Evolutionary conservation across 2,329 filamentous ascomycete genomes (phyloP).

Genomic region (Exophiala dermatitidis): DNA sequence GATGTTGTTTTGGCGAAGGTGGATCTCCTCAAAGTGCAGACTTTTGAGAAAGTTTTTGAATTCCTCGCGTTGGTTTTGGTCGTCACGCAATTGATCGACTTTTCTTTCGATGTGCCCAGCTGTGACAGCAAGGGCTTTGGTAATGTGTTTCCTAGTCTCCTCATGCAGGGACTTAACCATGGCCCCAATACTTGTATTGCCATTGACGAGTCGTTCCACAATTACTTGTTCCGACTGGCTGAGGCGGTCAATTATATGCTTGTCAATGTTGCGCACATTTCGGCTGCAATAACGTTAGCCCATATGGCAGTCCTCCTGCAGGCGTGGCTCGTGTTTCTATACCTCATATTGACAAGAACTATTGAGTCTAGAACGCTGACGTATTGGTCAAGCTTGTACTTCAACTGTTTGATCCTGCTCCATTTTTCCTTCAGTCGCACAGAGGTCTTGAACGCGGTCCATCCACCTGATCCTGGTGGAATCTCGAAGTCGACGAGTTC

Average conservation of each 20-base stretch:
- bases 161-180: neutral
- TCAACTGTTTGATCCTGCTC: neutral
- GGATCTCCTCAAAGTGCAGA: neutral
- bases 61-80: neutral
- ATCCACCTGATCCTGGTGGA: neutral
- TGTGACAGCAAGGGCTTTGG: neutral
- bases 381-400: neutral
- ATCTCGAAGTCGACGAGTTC: neutral
- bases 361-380: neutral
- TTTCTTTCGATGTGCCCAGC: neutral
- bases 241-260: neutral
- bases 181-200: neutral
- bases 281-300: neutral
- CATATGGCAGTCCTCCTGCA: neutral
- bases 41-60: neutral
- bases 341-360: constrained; percentile 3
- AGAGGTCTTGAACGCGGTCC: neutral
- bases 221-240: neutral
- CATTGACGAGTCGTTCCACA: neutral
- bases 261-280: constrained; percentile 2
- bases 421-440: neutral
- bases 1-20: constrained; percentile 1
- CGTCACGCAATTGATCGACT: neutral
- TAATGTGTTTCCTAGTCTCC: neutral
- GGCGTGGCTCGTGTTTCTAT: neutral